Conservation (phyloP, 2,329 filamentous ascomycete species). For the Dactylellina leptospora region DNA sequence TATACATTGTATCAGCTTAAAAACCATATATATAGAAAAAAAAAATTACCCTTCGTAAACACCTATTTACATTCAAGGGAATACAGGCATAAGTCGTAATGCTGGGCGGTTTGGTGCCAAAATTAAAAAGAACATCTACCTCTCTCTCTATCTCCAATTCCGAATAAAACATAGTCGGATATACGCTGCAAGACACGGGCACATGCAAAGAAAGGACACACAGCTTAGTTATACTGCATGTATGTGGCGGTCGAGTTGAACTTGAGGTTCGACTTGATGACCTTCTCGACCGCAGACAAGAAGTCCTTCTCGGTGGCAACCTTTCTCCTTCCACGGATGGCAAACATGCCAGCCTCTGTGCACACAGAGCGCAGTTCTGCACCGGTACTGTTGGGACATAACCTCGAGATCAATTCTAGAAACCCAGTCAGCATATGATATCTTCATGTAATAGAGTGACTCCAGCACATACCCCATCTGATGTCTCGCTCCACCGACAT, state of each 20-base stretch:
- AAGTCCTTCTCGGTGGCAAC: slow-evolving; percentile 99
- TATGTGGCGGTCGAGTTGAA: slow-evolving; percentile 99
- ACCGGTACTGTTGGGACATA: slow-evolving; percentile 97
- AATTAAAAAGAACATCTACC: slow-evolving; percentile 52
- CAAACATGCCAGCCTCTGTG: slow-evolving; percentile 97
- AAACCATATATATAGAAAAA: slow-evolving; percentile 10
- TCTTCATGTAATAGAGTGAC: not conserved
- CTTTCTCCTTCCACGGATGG: slow-evolving; percentile 92
- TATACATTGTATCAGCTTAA: not conserved
- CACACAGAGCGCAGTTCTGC: slow-evolving; percentile 95
- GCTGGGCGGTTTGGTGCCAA: slow-evolving; percentile 4
- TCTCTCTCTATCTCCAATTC: not conserved
- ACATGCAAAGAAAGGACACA: slow-evolving; percentile 21
- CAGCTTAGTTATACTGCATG: slow-evolving; percentile 84
- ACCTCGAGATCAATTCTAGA: slow-evolving; percentile 85
- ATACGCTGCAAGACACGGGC: slow-evolving; percentile 3
- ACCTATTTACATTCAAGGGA: slow-evolving; percentile 51
- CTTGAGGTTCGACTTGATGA: slow-evolving; percentile 98
- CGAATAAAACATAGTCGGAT: not conserved
- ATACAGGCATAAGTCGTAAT: slow-evolving; percentile 46
- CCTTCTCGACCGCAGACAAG: slow-evolving; percentile 96
- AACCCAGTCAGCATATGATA: slow-evolving; percentile 17
- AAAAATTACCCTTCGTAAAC: slow-evolving; percentile 32
- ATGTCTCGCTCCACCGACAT: slow-evolving; percentile 99
- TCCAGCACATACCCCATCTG: slow-evolving; percentile 70